Percentiles rank a stretch among this genome's conserved stretches.
Conservation (phyloP, 768 basidiomycete genomes). For the Lenzites betulinus region DNA sequence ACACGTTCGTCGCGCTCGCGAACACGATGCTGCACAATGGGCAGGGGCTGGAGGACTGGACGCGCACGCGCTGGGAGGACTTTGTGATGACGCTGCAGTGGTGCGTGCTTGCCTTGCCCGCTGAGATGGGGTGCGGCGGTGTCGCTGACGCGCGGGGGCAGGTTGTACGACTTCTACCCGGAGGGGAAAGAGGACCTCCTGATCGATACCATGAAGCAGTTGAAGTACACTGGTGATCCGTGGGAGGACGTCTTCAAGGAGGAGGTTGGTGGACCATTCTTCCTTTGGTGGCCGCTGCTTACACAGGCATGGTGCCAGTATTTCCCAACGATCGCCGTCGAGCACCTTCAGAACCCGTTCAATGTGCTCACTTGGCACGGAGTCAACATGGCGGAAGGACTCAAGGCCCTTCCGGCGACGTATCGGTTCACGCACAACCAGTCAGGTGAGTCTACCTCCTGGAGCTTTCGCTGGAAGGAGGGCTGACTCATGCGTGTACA, state of each 20-base stretch:
- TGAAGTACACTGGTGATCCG: conserved; percentile 53
- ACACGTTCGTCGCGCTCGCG: conserved; percentile 55
- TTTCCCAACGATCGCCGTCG: conserved; percentile 47
- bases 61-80: conserved; percentile 58
- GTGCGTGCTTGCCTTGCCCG: conserved; percentile 28
- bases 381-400: conserved; percentile 59
- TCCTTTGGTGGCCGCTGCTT: neutral
- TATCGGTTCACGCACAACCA: conserved; percentile 59
- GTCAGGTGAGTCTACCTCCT: conserved; percentile 45
- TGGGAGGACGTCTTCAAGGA: conserved; percentile 56
- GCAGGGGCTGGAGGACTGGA: conserved; percentile 55
- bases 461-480: neutral
- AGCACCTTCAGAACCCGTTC: conserved; percentile 48
- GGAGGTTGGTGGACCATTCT: conserved; percentile 32
- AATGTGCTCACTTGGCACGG: conserved; percentile 53
- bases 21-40: conserved; percentile 56
- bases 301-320: conserved; percentile 32
- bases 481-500: conserved; percentile 17
- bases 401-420: conserved; percentile 55
- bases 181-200: conserved; percentile 49
- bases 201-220: conserved; percentile 53
- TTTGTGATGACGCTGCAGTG: conserved; percentile 58
- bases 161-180: conserved; percentile 57
- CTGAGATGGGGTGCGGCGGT: neutral
- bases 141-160: conserved; percentile 19